Evolutionary conservation across 2,329 filamentous ascomycete genomes (phyloP).

Genomic region (Ophiobolus disseminans): DNA sequence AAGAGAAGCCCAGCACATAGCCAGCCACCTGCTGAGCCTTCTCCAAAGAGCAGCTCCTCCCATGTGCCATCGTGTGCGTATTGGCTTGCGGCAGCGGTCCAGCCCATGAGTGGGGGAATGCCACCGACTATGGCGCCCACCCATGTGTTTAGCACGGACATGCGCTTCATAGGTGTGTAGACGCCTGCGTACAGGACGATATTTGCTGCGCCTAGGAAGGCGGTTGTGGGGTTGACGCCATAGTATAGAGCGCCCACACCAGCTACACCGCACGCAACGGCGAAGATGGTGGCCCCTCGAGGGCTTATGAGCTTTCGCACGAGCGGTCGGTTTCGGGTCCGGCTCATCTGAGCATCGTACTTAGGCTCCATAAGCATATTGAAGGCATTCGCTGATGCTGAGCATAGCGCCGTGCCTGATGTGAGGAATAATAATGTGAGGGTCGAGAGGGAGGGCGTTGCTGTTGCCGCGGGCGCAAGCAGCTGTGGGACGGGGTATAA

Average conservation of each 20-base stretch:
- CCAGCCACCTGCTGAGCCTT: slow-evolving; percentile 80
- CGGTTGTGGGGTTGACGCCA: slow-evolving; percentile 92
- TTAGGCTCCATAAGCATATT: slow-evolving; percentile 97
- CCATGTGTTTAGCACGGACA: slow-evolving; percentile 92
- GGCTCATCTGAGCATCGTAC: slow-evolving; percentile 89
- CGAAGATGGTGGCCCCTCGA: slow-evolving; percentile 78
- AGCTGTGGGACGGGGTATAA: slow-evolving; percentile 92
- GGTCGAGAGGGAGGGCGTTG: slow-evolving; percentile 81
- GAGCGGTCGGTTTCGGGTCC: slow-evolving; percentile 89
- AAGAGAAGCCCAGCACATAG: slow-evolving; percentile 83
- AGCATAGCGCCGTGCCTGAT: slow-evolving; percentile 84
- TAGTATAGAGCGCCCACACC: slow-evolving; percentile 80
- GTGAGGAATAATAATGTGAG: slow-evolving; percentile 93
- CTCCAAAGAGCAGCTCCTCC: slow-evolving; percentile 77
- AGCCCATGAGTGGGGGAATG: slow-evolving; percentile 96
- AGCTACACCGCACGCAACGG: slow-evolving; percentile 70
- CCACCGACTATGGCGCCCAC: slow-evolving; percentile 89
- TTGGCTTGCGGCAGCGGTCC: slow-evolving; percentile 92
- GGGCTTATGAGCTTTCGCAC: slow-evolving; percentile 80
- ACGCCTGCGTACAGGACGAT: slow-evolving; percentile 88
- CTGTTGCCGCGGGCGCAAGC: slow-evolving; percentile 71
- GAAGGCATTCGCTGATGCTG: slow-evolving; percentile 88
- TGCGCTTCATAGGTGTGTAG: slow-evolving; percentile 90
- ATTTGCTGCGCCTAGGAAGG: slow-evolving; percentile 82
- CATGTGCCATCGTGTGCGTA: slow-evolving; percentile 70